phyloP scores from a whole-genome alignment of 768 basidiomycete species.

The Tricholoma hemisulphureum region DNA sequence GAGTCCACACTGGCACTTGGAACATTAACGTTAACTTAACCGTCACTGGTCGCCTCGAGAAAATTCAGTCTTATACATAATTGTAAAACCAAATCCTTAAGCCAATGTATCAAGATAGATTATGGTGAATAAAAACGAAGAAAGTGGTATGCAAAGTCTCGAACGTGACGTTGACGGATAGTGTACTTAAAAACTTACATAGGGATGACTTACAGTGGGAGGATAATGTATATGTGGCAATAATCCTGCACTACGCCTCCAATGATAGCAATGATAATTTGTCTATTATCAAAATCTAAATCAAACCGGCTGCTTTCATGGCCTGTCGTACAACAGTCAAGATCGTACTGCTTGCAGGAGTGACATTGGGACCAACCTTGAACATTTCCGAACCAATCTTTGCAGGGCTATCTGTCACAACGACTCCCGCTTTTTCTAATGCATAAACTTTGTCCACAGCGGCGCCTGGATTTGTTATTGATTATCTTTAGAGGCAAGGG shows the following conservation, averaged over 20 bases:
- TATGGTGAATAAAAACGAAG: no score
- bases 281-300: neutral
- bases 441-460: slow-evolving; percentile 93
- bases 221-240: no score
- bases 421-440: slow-evolving; percentile 85
- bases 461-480: slow-evolving; percentile 50
- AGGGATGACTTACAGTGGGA: no score
- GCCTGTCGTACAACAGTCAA: slow-evolving; percentile 44
- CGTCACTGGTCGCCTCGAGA: no score
- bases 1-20: neutral
- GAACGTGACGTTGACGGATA: no score
- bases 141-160: no score
- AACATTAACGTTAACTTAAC: slow-evolving; percentile 1
- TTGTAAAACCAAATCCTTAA: no score
- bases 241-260: no score
- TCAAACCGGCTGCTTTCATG: slow-evolving; percentile 51
- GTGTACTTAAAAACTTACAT: no score
- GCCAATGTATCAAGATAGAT: no score
- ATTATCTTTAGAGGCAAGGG: neutral
- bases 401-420: slow-evolving; percentile 94
- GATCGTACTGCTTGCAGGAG: neutral
- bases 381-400: slow-evolving; percentile 90
- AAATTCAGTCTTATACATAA: no score
- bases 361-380: slow-evolving; percentile 51
- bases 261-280: no score